Evolutionary conservation across 1,139 yeast species (phyloP), one percentile per base, ranked within the genome.

Genomic region (Schwanniomyces etchellsii): DNA sequence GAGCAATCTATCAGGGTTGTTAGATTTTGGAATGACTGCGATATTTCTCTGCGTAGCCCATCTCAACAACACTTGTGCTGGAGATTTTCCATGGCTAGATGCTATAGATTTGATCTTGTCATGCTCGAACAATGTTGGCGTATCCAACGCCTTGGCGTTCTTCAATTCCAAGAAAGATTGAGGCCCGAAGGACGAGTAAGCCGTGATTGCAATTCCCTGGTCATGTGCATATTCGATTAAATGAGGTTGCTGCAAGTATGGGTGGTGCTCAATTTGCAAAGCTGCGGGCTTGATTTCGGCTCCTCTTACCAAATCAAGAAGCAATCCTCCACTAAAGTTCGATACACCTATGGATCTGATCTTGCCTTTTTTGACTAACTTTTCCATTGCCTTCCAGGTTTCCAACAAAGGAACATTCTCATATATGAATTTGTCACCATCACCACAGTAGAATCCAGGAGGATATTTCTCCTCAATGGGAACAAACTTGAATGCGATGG

Each of bases 231-330:
- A 83, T 44, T 79, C 70, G 39, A 85, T 57, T 52, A 85, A 67
- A 43, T 66, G 67, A 37, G 73, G 73, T 62, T 86, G 96, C 44
- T 82, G 84, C 56, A 86, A 70, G 67, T 84, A 86, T 43, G 96
- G 95, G 57, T 86, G 96, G 60, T 83, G 91, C 65, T 88, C 96
- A 52, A 88, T 82, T 61, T 88, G 96, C 47, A 83, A 70, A 33
- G 75, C 86, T 32, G 82, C 83, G 30, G 96, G 96, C 46, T 66
- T 74, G 51, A 85, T 76, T 45, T 65, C 73, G 41, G 83, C 81
- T 37, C 77, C 76, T 52, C 86, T 74, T 39, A 83, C 62, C 47
- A 86, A 66, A 50, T 88, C 96, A 47, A 74, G 76, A 44, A 88
- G 59, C 49, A 83, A 63, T 14, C 77, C 81, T 41, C 53, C 93